Evolutionary conservation across 2,329 filamentous ascomycete genomes (phyloP), one percentile per base, ranked within the genome.

Genomic region (Cytospora schulzeri): DNA sequence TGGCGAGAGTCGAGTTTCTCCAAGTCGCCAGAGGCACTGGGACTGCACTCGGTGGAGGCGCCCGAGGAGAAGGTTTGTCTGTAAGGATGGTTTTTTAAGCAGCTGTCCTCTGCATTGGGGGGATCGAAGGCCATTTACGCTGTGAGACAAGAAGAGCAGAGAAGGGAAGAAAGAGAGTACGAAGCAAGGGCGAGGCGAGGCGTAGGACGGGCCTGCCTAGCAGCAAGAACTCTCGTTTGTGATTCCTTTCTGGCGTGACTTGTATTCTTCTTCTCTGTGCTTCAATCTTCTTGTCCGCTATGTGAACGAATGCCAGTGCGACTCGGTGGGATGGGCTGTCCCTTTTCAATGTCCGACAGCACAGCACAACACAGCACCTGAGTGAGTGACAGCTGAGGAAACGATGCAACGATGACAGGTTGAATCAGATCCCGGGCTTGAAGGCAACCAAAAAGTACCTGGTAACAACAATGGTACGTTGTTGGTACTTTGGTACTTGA

Each of bases 51-150:
- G 22, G 59, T 35, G n/a, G 63, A 62, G 26, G 41, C 17, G 51
- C 45, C 26, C 26, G 58, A 65, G n/a, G 59, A 65, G 56, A 35
- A 31, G 52, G 59, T 57, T 33, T 63, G 51, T 58, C 54, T 48
- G 51, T 57, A 57, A 45, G 41, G 62, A 52, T 69, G 71, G 74
- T 77, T 73, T 69, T 76, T 77, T 73, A 75, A 71, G 76, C 76
- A 76, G 76, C 67, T 77, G 73, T 74, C 76, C 76, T 78, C 76
- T 76, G 76, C 76, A 75, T 72, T 54, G 64, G 64, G 60, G 65
- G 65, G 68, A 56, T 60, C 68, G 62, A 66, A 63, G 66, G 71
- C 72, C 76, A 77, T 77, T 71, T 60, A 35, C 71, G 55, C 53
- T 50, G 48, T 66, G 48, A 45, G 51, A 51, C 53, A 53, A 29